These are phyloP conservation scores for Colletotrichum spinosum DNA, from an alignment of 2,329 filamentous ascomycete genomes.

Conservation along the genomic window DNA sequence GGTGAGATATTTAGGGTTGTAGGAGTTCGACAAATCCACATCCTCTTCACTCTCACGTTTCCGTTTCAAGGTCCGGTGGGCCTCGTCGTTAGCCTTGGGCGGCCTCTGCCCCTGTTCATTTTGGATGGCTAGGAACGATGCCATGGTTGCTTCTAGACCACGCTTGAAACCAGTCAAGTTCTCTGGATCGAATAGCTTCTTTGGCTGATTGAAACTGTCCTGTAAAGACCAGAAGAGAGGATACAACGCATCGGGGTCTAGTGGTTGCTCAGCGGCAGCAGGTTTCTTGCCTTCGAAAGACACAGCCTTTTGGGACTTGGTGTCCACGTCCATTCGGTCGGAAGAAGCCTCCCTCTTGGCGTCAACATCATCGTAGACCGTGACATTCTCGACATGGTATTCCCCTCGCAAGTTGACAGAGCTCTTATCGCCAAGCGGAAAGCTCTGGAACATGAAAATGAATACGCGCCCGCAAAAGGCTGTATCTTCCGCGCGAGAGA, in stretches of 20 bases:
- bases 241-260: conserved; percentile 82
- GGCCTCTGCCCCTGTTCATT: conserved; percentile 59
- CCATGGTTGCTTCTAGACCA: conserved; percentile 75
- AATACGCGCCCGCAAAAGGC: conserved; percentile 98
- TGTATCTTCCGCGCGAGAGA: conserved; percentile 96
- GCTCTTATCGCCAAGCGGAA: conserved; percentile 95
- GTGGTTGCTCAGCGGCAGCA: conserved; percentile 56
- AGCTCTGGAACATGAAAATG: conserved; percentile 98
- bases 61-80: conserved; percentile 75
- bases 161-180: conserved; percentile 85
- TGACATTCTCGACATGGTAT: conserved; percentile 95
- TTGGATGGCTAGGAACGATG: conserved; percentile 63
- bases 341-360: conserved; percentile 44
- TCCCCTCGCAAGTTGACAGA: conserved; percentile 96
- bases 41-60: conserved; percentile 70
- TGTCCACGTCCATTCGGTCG: conserved; percentile 77
- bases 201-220: conserved; percentile 90
- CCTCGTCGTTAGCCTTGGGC: conserved; percentile 70
- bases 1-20: conserved; percentile 99
- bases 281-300: conserved; percentile 58
- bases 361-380: conserved; percentile 76
- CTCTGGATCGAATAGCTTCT: conserved; percentile 78
- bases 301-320: conserved; percentile 55
- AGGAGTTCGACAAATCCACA: conserved; percentile 73
- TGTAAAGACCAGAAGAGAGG: conserved; percentile 95